Percentiles rank a stretch among this genome's conserved stretches.
phyloP scores from a whole-genome alignment of 192 early-diverging fungal genomes.

The Diversispora epigaea region DNA sequence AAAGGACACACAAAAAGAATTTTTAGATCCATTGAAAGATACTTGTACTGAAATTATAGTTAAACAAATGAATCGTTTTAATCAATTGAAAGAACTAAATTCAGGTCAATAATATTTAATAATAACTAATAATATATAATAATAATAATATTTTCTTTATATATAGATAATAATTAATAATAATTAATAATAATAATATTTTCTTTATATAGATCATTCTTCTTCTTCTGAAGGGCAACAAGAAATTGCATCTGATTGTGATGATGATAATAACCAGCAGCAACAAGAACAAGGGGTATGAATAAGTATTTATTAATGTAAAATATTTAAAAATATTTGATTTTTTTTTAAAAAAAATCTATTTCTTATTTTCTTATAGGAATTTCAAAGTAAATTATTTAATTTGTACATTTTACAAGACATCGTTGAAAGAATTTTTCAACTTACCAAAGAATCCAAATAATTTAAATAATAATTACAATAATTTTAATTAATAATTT shows the following conservation, averaged over 20 bases:
- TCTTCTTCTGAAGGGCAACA: too few relatives aligned
- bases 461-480: neutral
- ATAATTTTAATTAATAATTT: too few relatives aligned
- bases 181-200: too few relatives aligned
- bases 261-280: neutral
- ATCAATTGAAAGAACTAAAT: neutral
- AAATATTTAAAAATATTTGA: neutral
- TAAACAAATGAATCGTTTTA: neutral
- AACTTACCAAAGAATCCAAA: neutral
- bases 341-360: neutral
- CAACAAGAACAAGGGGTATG: neutral
- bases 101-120: neutral
- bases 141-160: neutral
- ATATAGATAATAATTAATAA: constrained; percentile 2
- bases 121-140: neutral
- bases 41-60: neutral
- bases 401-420: constrained; percentile 7
- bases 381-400: constrained; percentile 5
- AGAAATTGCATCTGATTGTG: neutral
- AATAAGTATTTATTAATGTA: too few relatives aligned
- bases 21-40: constrained; percentile 36
- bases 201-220: too few relatives aligned
- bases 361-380: neutral
- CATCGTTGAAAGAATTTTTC: constrained; percentile 10
- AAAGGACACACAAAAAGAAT: constrained; percentile 33